A percentile compares a stretch with the other conserved stretches of the same genome.
phyloP scores from a whole-genome alignment of 2,329 filamentous ascomycete genomes.

The Ophiocordyceps camponoti-floridani region DNA sequence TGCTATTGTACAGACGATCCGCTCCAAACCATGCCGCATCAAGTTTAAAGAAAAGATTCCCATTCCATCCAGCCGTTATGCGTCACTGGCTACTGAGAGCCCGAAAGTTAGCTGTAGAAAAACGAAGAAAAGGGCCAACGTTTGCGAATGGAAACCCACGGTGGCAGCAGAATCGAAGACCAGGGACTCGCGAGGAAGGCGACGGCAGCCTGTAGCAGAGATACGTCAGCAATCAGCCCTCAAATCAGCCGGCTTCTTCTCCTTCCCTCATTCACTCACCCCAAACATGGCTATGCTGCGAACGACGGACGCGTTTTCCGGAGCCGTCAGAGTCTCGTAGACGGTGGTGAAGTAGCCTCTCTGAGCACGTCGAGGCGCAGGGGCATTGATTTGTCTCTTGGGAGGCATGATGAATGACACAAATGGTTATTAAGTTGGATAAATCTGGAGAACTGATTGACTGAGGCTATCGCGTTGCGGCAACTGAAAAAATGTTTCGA shows the following conservation, averaged over 20 bases:
- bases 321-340: slow-evolving; percentile 43
- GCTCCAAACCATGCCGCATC: background rate
- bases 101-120: background rate
- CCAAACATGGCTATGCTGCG: slow-evolving; percentile 50
- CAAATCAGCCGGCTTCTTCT: background rate
- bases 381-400: slow-evolving; percentile 37
- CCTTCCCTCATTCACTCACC: slow-evolving; percentile 25
- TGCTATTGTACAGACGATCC: background rate
- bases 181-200: slow-evolving; percentile 50
- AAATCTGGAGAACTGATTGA: background rate
- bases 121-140: background rate
- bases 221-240: slow-evolving; percentile 2
- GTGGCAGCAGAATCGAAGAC: slow-evolving; percentile 49
- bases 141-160: slow-evolving; percentile 23
- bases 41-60: background rate
- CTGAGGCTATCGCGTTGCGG: background rate
- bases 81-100: slow-evolving; percentile 1
- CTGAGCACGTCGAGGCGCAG: slow-evolving; percentile 20
- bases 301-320: slow-evolving; percentile 53
- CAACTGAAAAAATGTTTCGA: background rate
- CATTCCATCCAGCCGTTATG: background rate
- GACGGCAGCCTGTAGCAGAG: slow-evolving; percentile 15
- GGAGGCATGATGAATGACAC: slow-evolving; percentile 20
- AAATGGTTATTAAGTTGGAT: background rate
- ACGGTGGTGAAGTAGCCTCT: slow-evolving; percentile 36